Conservation (phyloP, 495 filamentous ascomycete species). For the Geoglossum glabrum region DNA sequence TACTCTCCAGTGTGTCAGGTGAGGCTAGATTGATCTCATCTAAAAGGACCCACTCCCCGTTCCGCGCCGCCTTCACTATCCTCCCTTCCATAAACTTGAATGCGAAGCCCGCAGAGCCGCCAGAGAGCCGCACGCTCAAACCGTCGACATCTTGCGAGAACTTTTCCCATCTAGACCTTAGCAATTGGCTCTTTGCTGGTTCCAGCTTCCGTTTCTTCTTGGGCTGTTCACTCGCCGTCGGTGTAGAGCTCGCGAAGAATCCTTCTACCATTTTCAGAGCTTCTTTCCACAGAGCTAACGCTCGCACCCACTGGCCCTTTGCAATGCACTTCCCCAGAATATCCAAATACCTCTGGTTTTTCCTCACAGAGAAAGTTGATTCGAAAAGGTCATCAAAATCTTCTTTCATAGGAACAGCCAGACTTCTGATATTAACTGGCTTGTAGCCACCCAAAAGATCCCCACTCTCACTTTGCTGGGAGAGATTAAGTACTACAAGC, state of each 20-base stretch:
- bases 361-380: conserved; percentile 62
- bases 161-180: conserved; percentile 58
- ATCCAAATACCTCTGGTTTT: conserved; percentile 71
- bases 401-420: conserved; percentile 79
- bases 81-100: conserved; percentile 93
- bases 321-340: conserved; percentile 57
- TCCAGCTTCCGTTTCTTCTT: conserved; percentile 70
- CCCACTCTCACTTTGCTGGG: conserved; percentile 88
- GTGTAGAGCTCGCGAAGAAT: conserved; percentile 30
- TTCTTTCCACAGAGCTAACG: conserved; percentile 72
- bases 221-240: conserved; percentile 35
- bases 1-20: conserved; percentile 81
- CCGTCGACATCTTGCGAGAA: conserved; percentile 59
- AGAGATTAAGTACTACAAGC: conserved; percentile 79
- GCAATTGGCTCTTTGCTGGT: conserved; percentile 37
- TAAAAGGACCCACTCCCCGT: conserved; percentile 93
- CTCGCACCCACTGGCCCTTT: conserved; percentile 64
- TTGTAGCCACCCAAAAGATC: conserved; percentile 93
- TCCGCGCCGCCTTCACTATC: conserved; percentile 75
- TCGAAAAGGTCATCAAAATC: conserved; percentile 81
- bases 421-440: conserved; percentile 70
- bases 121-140: conserved; percentile 62
- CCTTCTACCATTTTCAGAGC: conserved; percentile 64
- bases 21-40: conserved; percentile 96
- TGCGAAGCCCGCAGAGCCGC: conserved; percentile 63